Conservation (phyloP, 805 yeast genomes). For the Scheffersomyces ergatensis region DNA sequence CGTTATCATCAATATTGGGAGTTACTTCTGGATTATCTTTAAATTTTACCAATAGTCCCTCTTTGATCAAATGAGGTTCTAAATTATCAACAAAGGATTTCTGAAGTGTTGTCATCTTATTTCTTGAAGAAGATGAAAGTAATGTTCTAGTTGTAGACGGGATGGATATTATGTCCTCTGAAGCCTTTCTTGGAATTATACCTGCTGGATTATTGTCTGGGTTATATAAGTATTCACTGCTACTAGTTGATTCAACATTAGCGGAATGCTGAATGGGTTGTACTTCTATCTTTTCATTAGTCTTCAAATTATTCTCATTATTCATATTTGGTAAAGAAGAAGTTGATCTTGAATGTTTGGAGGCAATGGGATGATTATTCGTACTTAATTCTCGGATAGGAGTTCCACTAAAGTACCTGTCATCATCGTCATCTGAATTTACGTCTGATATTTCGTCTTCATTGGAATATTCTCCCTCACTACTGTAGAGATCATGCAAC, state of each 20-base stretch:
- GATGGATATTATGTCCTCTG: too few relatives aligned
- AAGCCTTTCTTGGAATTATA: background rate
- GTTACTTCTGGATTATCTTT: constrained; percentile 6
- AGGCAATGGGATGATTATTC: background rate
- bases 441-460: constrained; percentile 5
- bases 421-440: constrained; percentile 5
- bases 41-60: constrained; percentile 7
- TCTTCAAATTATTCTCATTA: background rate
- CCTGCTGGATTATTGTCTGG: background rate
- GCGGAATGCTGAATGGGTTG: background rate
- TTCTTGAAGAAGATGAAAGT: background rate
- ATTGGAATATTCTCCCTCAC: constrained; percentile 5
- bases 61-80: constrained; percentile 14
- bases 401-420: background rate
- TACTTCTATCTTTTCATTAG: background rate
- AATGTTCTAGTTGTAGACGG: background rate
- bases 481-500: background rate
- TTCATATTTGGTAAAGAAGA: background rate
- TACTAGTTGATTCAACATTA: background rate
- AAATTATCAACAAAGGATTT: constrained; percentile 29
- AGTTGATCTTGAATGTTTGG: background rate
- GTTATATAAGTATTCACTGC: background rate
- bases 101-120: constrained; percentile 15
- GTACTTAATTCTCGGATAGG: background rate
- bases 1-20: constrained; percentile 6